Base-by-base conservation (phyloP, 306 rosid species). In the Rosa multiflora region DNA sequence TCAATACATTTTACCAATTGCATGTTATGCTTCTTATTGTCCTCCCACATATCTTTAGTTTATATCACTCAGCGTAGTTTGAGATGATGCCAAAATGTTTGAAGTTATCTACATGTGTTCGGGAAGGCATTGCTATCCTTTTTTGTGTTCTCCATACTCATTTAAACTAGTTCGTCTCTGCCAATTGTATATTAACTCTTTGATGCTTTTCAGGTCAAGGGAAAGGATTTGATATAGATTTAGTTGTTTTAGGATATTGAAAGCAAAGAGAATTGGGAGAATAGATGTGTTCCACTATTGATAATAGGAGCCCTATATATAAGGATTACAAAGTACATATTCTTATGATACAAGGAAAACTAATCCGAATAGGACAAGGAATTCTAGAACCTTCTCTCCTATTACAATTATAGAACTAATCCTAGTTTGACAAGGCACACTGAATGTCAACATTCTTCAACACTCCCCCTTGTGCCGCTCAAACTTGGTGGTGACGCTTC, bases 151-250 rank as follows among this genome's bases (percentile, higher is more conserved):
- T 39, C 69, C 67, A 9, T 20, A 26, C 23, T 35, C 72, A 64
- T 53, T 64, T 23, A 42, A 78, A 76, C 49, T 46, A 72, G 12
- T 44, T 64, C 29, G 80, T 47, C 29, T n/a, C 2, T 46, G 44
- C 9, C 7, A 20, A 42, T 18, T 18, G 20, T 61, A 18, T 49
- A 73, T 59, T 29, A 70, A 56, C 46, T 61, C 79, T 58, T 70
- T 26, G 66, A 74, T 72, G 58, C 42, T 39, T 85, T 76, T 80
- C 90, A 93, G 99, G 99, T 89, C 99, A 96, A 90, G 97, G 97
- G 77, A 90, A 90, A 84, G 99, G 99, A 52, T 93, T 93, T 76
- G 99, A 96, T 79, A 80, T 86, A 56, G 96, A 90, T 78, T 77
- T 96, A 23, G 63, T 93, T 26, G 29, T 26, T 26, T 26, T 26